Base-by-base conservation (phyloP, 805 yeast species). In the Wickerhamomyces strasburgensis region DNA sequence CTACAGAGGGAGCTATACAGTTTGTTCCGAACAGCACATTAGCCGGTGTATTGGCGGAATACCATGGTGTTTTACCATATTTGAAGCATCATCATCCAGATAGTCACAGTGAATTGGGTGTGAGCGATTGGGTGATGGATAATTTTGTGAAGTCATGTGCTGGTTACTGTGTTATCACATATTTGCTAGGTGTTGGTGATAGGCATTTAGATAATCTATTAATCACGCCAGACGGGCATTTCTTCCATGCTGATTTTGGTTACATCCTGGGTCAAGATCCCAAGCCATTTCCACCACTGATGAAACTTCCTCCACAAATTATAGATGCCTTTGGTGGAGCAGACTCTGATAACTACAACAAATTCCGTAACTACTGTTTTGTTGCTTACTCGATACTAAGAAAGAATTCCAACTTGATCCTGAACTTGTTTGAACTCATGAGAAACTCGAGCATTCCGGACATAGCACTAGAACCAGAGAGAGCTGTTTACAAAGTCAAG, bases 321-420 rank as follows among this genome's bases (percentile, higher is more conserved):
- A 84, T 93, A 29, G 98, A 93, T 47, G 98, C 97, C 0, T 93
- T 93, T 87, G 99, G 99, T 2, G 98, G 98, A 1, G 73, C 86
- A 34, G 72, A 74, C 44, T 87, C 90, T 34, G 84, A 82, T 29
- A 89, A 90, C 57, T 93, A 85, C 59, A 78, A 80, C 45, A 76
- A 83, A 44, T 93, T 93, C 63, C 75, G 94, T 52, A 85, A 86
- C 58, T 89, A 89, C 61, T 93, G 99, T 55, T 93, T 89, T 63
- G 90, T 93, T 14, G 86, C 96, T 0, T 93, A 87, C 57, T 84
- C 93, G 8, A 90, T 95, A 5, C 66, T 93, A 44, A 69, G 99
- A 40, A 83, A 88, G 58, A 86, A 87, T 49, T 84, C 96, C 24
- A 89, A 88, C 39, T 72, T 93, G 63, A 89, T 93, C 18, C 69